A percentile compares a stretch with the other conserved stretches of the same genome.
Evolutionary conservation across 345 rosid genomes (phyloP).

Genomic region (Camelina hispida): DNA sequence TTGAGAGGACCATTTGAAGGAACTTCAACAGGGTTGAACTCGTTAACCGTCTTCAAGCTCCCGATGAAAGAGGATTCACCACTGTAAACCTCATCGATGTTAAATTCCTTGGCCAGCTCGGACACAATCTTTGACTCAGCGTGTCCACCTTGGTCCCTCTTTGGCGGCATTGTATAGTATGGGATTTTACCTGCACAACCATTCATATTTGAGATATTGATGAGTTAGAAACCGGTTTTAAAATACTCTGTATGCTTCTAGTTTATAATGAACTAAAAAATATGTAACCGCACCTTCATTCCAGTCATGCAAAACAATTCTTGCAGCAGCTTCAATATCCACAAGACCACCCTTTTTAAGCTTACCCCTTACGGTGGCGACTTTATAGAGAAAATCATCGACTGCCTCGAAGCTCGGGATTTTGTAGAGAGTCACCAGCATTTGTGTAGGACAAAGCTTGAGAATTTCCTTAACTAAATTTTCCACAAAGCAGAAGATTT

Average conservation of each 20-base stretch:
- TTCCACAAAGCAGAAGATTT: slow-evolving; percentile 29
- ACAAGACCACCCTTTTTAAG: slow-evolving; percentile 95
- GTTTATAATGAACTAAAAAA: neutral
- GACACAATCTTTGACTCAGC: slow-evolving; percentile 76
- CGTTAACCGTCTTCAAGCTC: slow-evolving; percentile 75
- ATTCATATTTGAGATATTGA: slow-evolving; percentile 16
- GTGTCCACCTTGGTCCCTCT: slow-evolving; percentile 66
- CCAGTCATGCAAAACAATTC: slow-evolving; percentile 91
- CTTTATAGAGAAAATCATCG: slow-evolving; percentile 88
- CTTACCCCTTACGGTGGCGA: slow-evolving; percentile 88
- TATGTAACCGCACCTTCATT: slow-evolving; percentile 61
- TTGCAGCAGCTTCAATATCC: slow-evolving; percentile 87
- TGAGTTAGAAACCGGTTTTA: neutral
- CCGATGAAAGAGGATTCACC: slow-evolving; percentile 86
- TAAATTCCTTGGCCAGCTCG: slow-evolving; percentile 79
- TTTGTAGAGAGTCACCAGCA: slow-evolving; percentile 80
- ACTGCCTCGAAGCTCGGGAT: slow-evolving; percentile 71
- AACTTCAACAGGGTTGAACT: slow-evolving; percentile 75
- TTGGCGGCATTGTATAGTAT: slow-evolving; percentile 84
- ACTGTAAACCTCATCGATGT: slow-evolving; percentile 79
- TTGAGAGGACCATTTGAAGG: slow-evolving; percentile 67
- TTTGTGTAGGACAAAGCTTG: slow-evolving; percentile 68
- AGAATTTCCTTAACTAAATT: slow-evolving; percentile 86
- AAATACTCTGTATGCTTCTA: neutral
- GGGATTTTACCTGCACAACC: slow-evolving; percentile 81